Evolutionary conservation across 192 early-diverging fungal species (phyloP).

Genomic region (Dissophora globulifera): DNA sequence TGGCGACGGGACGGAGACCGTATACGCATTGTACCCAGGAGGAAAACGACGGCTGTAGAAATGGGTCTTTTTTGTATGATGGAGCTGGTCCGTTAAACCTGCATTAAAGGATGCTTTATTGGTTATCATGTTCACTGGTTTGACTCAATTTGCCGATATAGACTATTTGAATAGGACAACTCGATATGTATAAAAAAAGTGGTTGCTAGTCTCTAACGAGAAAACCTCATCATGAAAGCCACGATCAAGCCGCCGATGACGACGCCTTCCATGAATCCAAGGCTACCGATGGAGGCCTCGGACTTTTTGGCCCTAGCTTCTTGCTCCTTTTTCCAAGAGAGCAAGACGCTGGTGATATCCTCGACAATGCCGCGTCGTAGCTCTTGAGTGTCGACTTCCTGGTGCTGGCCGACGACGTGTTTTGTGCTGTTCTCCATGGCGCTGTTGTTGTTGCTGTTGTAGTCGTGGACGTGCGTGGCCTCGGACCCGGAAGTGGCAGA

Average conservation of each 20-base stretch:
- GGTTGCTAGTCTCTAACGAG: conserved; percentile 13
- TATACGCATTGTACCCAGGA: conserved; percentile 64
- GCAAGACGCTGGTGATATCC: conserved; percentile 30
- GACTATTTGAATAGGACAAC: too few species aligned
- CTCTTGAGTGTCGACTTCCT: conserved; percentile 18
- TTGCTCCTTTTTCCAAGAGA: conserved; percentile 44
- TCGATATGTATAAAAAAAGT: too few species aligned
- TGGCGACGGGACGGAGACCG: conserved; percentile 34
- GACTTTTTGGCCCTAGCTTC: conserved; percentile 14
- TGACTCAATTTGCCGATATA: too few species aligned
- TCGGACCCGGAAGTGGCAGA: conserved; percentile 33
- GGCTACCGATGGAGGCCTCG: conserved; percentile 14
- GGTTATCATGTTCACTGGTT: too few species aligned
- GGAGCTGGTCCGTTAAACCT: conserved; percentile 8
- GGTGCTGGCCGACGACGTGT: background rate
- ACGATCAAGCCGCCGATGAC: conserved; percentile 47
- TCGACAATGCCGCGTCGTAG: conserved; percentile 36
- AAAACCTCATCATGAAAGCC: conserved; percentile 48
- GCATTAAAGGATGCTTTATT: background rate
- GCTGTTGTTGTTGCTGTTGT: background rate
- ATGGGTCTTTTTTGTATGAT: background rate
- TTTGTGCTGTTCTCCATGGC: conserved; percentile 10
- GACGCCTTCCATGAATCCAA: conserved; percentile 47
- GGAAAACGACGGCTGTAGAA: conserved; percentile 29
- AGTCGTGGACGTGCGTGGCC: conserved; percentile 19